phyloP scores from a whole-genome alignment of 495 filamentous ascomycete species.

The Viridothelium virens region DNA sequence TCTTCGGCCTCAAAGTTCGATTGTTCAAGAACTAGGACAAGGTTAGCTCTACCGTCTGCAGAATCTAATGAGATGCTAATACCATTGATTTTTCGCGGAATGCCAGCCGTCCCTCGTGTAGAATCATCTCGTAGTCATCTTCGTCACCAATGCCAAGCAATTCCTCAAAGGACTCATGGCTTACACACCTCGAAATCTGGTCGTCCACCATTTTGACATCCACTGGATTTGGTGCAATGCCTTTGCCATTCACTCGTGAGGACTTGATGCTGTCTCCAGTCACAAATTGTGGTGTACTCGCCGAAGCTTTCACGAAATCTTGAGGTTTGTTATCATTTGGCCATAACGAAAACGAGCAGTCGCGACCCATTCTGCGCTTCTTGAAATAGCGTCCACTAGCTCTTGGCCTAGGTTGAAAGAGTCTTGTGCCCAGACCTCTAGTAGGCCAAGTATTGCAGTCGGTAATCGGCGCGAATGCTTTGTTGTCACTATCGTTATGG shows the following conservation, averaged over 20 bases:
- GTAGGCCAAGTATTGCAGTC: background rate
- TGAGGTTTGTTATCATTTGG: background rate
- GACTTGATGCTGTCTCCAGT: too few species aligned
- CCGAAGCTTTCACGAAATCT: too few species aligned
- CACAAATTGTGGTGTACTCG: too few species aligned
- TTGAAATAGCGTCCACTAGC: conserved; percentile 6
- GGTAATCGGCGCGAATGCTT: background rate
- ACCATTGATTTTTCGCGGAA: conserved; percentile 27
- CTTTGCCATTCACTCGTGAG: too few species aligned
- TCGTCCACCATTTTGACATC: conserved; percentile 1
- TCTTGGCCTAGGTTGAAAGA: background rate
- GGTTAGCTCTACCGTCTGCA: conserved; percentile 4
- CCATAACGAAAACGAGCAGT: background rate
- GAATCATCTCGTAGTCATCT: conserved; percentile 16
- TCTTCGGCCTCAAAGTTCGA: conserved; percentile 13
- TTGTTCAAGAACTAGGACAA: conserved; percentile 11
- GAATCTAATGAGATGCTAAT: background rate
- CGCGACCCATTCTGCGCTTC: background rate
- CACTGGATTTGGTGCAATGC: background rate
- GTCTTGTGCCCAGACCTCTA: background rate
- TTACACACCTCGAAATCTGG: background rate
- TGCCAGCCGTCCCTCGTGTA: conserved; percentile 21
- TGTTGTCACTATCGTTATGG: background rate
- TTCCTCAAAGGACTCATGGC: conserved; percentile 18
- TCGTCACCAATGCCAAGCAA: conserved; percentile 24